These are phyloP conservation scores for Gleditsia sinensis DNA, from an alignment of 306 rosid species.

Conservation along the genomic window DNA sequence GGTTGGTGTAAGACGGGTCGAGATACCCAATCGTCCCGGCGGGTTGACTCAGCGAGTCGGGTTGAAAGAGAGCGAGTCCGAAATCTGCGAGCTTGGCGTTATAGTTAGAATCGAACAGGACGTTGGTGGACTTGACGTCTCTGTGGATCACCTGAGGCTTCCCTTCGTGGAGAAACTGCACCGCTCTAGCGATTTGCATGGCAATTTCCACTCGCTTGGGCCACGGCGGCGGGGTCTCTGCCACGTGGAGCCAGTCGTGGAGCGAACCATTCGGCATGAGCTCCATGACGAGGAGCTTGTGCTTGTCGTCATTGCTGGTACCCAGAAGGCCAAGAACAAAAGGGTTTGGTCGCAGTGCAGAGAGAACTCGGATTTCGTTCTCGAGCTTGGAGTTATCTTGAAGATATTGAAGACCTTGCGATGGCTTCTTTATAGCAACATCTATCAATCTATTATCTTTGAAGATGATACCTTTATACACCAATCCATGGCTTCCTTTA, in stretches of 20 bases:
- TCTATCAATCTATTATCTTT: neutral
- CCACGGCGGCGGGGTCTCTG: slow-evolving; percentile 42
- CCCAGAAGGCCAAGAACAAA: slow-evolving; percentile 49
- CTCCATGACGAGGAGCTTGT: slow-evolving; percentile 52
- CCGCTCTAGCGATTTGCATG: slow-evolving; percentile 48
- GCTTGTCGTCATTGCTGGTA: slow-evolving; percentile 26
- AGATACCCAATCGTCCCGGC: slow-evolving; percentile 66
- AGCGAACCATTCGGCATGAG: slow-evolving; percentile 64
- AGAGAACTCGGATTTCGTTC: slow-evolving; percentile 46
- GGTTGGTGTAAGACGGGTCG: slow-evolving; percentile 55
- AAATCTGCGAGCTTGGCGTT: slow-evolving; percentile 61
- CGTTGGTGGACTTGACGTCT: slow-evolving; percentile 58
- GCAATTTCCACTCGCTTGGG: slow-evolving; percentile 46
- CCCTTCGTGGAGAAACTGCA: slow-evolving; percentile 50
- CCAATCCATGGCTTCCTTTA: slow-evolving; percentile 68
- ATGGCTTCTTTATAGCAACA: slow-evolving; percentile 58
- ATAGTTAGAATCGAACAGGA: slow-evolving; percentile 55
- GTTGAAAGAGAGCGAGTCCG: slow-evolving; percentile 50
- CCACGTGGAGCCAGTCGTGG: slow-evolving; percentile 47
- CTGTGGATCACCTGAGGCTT: slow-evolving; percentile 57
- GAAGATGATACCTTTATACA: slow-evolving; percentile 45
- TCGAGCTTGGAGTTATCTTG: slow-evolving; percentile 39
- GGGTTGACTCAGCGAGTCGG: slow-evolving; percentile 33
- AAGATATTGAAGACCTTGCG: neutral
- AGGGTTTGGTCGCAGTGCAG: slow-evolving; percentile 26